Conservation (phyloP, 1,284 basidiomycete species). For the Ceratobasidium sp. region DNA sequence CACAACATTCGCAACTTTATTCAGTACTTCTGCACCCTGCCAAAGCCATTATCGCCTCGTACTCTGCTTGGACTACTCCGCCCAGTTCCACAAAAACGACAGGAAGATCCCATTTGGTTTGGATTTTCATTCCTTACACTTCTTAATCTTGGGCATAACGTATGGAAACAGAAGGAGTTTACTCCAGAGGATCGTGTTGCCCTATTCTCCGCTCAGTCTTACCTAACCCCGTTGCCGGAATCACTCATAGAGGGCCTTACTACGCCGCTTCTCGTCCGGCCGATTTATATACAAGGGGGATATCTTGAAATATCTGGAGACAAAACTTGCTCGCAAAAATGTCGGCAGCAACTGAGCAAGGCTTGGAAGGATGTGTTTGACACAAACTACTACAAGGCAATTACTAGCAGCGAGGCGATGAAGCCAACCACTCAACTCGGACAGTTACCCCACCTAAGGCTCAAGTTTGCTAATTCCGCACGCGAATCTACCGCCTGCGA, state of each 20-base stretch:
- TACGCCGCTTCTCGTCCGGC: background rate
- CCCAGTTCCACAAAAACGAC: background rate
- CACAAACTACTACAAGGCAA: background rate
- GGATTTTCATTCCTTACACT: constrained; percentile 5
- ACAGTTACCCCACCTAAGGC: background rate
- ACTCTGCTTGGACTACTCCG: background rate
- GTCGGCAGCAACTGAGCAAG: background rate
- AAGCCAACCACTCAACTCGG: background rate
- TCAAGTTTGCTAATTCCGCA: background rate
- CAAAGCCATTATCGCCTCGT: background rate
- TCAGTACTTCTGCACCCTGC: background rate
- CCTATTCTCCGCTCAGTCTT: constrained; percentile 22
- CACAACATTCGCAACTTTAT: background rate
- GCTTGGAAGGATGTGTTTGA: background rate
- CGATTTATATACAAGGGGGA: background rate
- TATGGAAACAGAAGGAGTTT: background rate
- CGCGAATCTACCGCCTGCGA: too few species aligned
- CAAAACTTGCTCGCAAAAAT: background rate
- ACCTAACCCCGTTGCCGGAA: constrained; percentile 15
- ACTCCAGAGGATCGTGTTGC: constrained; percentile 16
- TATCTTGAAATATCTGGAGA: background rate
- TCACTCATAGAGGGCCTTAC: background rate
- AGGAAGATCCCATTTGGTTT: constrained; percentile 2
- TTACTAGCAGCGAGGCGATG: background rate
- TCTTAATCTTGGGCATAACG: constrained; percentile 11